Evolutionary conservation across 2,329 filamentous ascomycete species (phyloP).

Genomic region (Didymellaceae sp.): DNA sequence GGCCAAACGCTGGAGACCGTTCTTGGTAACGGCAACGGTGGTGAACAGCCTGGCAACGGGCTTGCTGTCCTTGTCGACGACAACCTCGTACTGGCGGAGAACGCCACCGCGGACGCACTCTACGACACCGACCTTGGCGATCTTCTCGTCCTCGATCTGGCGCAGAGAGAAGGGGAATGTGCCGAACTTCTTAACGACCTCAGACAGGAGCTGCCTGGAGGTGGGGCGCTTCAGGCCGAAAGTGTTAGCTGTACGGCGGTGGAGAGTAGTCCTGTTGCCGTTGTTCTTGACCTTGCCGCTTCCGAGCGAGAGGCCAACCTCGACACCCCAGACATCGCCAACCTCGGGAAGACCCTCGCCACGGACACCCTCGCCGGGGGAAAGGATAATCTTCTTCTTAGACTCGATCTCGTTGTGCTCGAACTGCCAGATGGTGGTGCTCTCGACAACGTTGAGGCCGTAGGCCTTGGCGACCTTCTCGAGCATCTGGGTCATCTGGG

Average conservation of each 20-base stretch:
- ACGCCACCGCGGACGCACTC: slow-evolving; percentile 95
- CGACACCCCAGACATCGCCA: slow-evolving; percentile 96
- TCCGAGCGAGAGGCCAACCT: slow-evolving; percentile 90
- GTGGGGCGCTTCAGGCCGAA: slow-evolving; percentile 94
- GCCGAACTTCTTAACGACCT: slow-evolving; percentile 96
- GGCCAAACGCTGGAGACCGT: slow-evolving; percentile 86
- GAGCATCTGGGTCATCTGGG: slow-evolving; percentile 83
- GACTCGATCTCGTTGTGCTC: slow-evolving; percentile 97
- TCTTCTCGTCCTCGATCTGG: slow-evolving; percentile 94
- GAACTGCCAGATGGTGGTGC: slow-evolving; percentile 97
- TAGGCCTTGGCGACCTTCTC: slow-evolving; percentile 93
- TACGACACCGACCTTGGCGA: slow-evolving; percentile 92
- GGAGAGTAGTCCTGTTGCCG: slow-evolving; percentile 83
- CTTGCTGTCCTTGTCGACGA: slow-evolving; percentile 88
- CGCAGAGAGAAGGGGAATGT: slow-evolving; percentile 97
- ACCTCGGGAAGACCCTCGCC: slow-evolving; percentile 89
- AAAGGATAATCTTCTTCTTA: slow-evolving; percentile 96
- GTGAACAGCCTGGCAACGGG: slow-evolving; percentile 87
- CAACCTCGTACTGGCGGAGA: slow-evolving; percentile 93
- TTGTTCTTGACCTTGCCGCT: slow-evolving; percentile 94
- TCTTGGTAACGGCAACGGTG: slow-evolving; percentile 96
- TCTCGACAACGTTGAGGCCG: slow-evolving; percentile 92
- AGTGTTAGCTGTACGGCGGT: slow-evolving; percentile 89
- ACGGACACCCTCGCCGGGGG: slow-evolving; percentile 84
- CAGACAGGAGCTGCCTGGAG: slow-evolving; percentile 88